Conservation (phyloP, 306 rosid species). For the Cajanus cajan region DNA sequence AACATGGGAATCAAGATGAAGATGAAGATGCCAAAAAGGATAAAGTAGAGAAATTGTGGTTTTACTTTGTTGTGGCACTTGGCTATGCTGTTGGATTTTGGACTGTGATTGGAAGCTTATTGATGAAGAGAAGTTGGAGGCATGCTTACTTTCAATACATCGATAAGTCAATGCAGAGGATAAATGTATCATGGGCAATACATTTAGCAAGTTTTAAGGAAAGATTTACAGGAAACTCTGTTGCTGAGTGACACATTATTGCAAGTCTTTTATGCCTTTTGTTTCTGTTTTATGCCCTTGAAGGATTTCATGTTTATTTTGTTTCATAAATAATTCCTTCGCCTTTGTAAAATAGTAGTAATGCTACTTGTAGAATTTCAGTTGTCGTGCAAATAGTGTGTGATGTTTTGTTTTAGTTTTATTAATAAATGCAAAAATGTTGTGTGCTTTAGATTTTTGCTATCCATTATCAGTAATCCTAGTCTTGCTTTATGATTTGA, state of each 20-base stretch:
- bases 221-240: background rate
- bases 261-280: background rate
- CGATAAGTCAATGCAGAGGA: background rate
- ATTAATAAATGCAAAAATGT: background rate
- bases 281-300: background rate
- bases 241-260: background rate
- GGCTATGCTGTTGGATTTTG: constrained; percentile 27
- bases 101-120: background rate
- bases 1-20: background rate
- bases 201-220: background rate
- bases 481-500: background rate
- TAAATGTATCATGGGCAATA: background rate
- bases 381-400: background rate
- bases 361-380: background rate
- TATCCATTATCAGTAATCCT: background rate
- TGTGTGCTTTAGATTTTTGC: background rate
- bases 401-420: background rate
- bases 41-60: background rate
- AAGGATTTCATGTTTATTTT: background rate
- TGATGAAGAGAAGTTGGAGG: constrained; percentile 12
- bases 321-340: background rate
- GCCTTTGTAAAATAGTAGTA: background rate
- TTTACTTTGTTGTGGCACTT: constrained; percentile 20
- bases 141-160: constrained; percentile 5
- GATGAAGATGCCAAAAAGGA: background rate